Base-by-base conservation (phyloP, 2,329 filamentous ascomycete species). In the Dactylonectria estremocensis region DNA sequence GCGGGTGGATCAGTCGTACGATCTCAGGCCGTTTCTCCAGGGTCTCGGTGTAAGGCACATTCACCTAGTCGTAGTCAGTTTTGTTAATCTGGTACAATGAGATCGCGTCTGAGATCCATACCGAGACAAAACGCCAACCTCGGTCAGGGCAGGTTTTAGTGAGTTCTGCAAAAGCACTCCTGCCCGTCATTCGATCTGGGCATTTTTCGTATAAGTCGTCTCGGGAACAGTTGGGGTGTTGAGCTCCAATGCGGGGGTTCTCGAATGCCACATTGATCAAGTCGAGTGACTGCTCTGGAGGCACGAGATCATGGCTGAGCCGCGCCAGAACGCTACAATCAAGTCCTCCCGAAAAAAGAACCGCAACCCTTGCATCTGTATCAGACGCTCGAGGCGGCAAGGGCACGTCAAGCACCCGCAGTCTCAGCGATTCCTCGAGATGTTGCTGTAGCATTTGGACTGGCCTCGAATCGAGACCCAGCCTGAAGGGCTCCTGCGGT, bases 201-300 rank as follows among this genome's bases (percentile, higher is more conserved):
- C 96, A 99, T 24, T 89, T 86, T 80, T 97, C 95, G 76, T 93
- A 98, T 0, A 90, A 79, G 66, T 79, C 78, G 3, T 77, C 70
- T 66, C 76, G 65, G 0, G 77, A 75, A 3, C 74, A 64, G 7
- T 66, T 68, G 20, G 83, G 83, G 13, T 88, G 81, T 49, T 89
- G 85, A 3, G 86, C 90, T 66, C 87, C 90, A 70, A 91, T 89
- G 35, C 93, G 88, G 0, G 95, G 95, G 72, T 99, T 99, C 80
- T 99, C 94, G 76, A 99, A 99, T 0, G 95, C 96, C 52, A 99
- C 95, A 72, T 99, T 99, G 70, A 99, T 87, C 9, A 99, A 85
- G 77, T 98, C 96, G 68, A 99, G 91, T 1, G 88, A 84, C 75
- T 97, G 91, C 4, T 86, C 81, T 0, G 77, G 14, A 0, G 93